These are phyloP conservation scores for Stemphylium lycopersici DNA, from an alignment of 2,329 filamentous ascomycete genomes.

Conservation along the genomic window DNA sequence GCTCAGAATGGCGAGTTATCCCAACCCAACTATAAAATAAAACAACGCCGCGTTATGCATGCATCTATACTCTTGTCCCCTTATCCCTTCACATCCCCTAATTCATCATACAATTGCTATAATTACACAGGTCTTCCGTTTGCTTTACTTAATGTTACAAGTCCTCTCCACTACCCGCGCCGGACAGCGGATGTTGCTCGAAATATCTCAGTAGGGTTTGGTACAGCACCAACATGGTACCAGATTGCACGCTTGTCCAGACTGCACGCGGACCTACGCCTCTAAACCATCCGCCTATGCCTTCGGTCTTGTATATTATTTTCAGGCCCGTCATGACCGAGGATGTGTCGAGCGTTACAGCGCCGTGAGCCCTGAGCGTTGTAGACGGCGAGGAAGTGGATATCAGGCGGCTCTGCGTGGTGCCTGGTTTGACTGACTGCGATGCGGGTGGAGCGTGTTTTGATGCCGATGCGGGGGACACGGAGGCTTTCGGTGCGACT, in stretches of 20 bases:
- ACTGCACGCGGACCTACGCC: conserved; percentile 91
- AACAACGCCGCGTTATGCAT: conserved; percentile 11
- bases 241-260: conserved; percentile 97
- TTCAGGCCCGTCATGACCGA: conserved; percentile 83
- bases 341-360: conserved; percentile 82
- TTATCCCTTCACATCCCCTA: neutral
- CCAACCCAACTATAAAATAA: neutral
- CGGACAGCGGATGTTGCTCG: conserved; percentile 58
- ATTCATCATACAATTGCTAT: conserved; percentile 2
- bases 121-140: neutral
- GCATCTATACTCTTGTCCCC: neutral
- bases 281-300: conserved; percentile 87
- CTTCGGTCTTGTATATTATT: conserved; percentile 90
- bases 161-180: conserved; percentile 12
- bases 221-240: conserved; percentile 95
- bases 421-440: conserved; percentile 31
- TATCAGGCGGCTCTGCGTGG: conserved; percentile 67
- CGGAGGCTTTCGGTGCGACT: conserved; percentile 17
- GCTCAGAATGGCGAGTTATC: neutral
- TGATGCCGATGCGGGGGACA: conserved; percentile 29
- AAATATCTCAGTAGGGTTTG: conserved; percentile 83
- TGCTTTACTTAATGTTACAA: conserved; percentile 15
- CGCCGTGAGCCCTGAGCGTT: conserved; percentile 77
- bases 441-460: conserved; percentile 38
- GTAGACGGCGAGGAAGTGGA: conserved; percentile 91